Evolutionary conservation across 106 monocot species (phyloP), one percentile per base, ranked within the genome.

Genomic region (Apostasia shenzhenica): DNA sequence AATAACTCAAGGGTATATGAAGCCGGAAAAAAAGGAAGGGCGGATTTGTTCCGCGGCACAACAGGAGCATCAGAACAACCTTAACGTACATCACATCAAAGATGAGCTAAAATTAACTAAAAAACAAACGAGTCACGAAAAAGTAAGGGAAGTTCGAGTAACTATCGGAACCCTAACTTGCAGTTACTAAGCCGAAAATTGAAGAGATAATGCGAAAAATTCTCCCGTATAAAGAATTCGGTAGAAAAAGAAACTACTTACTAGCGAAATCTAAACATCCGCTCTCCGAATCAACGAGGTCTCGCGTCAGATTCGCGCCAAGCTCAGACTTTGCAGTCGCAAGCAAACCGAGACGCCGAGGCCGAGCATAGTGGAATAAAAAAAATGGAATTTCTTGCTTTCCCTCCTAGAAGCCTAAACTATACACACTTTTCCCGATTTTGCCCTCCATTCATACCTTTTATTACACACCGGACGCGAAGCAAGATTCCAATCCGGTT

Each of bases 331-430:
- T 48, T 13, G 44, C 1, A 26, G 26, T 59, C 59, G 7, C 14
- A 1, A 5, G 62, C 62, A 10, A 10, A 45, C 45, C 45, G 44
- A 45, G 3, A 38, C 40, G 62, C 61, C 42, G 8, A 50, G 65
- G 11, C 65, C 48, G 14, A 65, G 65, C 46, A 43, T 46, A 48
- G 26, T 48, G 48, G 48, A 65, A 10, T 65, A 64, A 64, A 48
- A 64, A 64, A 40, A 55, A 56, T 14, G 11, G 62, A 44, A 26
- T 65, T 42, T 59, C 9, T 7, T 40, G 38, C 38, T 65, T 49
- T 65, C 65, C 65, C 65, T 65, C 65, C 65, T 48, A 46, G 45
- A 26, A 26, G 26, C 47, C 48, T 48, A 65, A 64, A 65, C 48
- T 49, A 48, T 49, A 26, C 2, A 48, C 48, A 10, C 48, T 65